phyloP scores from a whole-genome alignment of 139 green algal genomes.

The Chlorella sp. region DNA sequence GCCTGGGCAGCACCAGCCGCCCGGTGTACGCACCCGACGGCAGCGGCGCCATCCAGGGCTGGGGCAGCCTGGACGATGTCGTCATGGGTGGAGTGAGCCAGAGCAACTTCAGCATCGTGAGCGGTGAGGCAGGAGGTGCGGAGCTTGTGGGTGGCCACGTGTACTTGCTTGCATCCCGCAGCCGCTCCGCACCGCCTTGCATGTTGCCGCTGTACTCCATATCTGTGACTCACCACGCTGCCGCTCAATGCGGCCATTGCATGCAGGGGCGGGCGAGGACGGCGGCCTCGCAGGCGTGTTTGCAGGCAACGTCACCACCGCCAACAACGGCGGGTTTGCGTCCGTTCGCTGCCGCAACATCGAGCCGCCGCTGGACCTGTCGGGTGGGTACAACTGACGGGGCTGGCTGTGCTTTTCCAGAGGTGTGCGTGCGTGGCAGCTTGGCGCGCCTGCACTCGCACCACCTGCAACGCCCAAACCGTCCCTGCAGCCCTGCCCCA shows the following conservation, averaged over 20 bases:
- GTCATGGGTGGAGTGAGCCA: conserved; percentile 92
- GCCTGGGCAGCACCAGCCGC: conserved; percentile 35
- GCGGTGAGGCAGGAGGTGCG: background rate
- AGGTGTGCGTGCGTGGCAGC: background rate
- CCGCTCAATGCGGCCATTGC: too few relatives aligned
- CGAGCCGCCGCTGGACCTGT: conserved; percentile 78
- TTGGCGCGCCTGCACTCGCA: background rate
- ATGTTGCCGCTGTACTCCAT: background rate
- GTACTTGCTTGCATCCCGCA: background rate
- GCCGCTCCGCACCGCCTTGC: too few relatives aligned
- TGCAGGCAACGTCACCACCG: conserved; percentile 77
- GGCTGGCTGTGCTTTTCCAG: background rate
- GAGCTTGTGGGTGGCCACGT: background rate
- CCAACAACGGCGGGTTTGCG: conserved; percentile 93
- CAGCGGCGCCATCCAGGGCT: conserved; percentile 43
- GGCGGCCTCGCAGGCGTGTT: conserved; percentile 63
- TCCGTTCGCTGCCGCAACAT: conserved; percentile 86
- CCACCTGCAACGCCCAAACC: background rate
- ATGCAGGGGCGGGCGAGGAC: conserved; percentile 64
- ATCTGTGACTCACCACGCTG: background rate
- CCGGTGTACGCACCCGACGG: conserved; percentile 41
- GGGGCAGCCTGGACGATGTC: conserved; percentile 93
- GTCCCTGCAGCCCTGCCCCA: background rate
- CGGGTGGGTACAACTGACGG: background rate
- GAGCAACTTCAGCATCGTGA: conserved; percentile 50